A percentile compares a stretch with the other conserved stretches of the same genome.
Conservation (phyloP, 495 filamentous ascomycete genomes). For the Penicillium cinerascens region DNA sequence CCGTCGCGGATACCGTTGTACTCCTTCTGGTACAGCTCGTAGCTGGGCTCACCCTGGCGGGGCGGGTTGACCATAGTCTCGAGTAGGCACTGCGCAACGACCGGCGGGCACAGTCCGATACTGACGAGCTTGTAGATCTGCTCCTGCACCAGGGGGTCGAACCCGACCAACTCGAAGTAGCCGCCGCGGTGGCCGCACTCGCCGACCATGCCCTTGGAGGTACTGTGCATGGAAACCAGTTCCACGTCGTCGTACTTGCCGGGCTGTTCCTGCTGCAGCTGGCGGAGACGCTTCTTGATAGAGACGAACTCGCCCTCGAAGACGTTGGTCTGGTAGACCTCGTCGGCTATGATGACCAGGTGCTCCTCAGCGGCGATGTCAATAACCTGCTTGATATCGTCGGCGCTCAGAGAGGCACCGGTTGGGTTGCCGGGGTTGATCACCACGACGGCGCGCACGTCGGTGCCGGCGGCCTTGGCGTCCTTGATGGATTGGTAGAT, state of each 20-base stretch:
- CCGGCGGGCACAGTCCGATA: conserved; percentile 91
- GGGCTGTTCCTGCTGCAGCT: conserved; percentile 70
- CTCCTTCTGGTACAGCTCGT: conserved; percentile 77
- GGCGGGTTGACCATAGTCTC: conserved; percentile 98
- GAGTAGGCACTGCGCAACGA: conserved; percentile 91
- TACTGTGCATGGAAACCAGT: conserved; percentile 78
- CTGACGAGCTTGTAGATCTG: conserved; percentile 98
- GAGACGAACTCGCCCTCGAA: conserved; percentile 89
- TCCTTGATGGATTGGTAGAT: conserved; percentile 67
- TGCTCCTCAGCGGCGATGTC: conserved; percentile 81
- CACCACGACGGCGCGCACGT: conserved; percentile 88
- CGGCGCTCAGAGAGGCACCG: conserved; percentile 72
- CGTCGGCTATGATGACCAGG: conserved; percentile 88
- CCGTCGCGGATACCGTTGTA: conserved; percentile 75
- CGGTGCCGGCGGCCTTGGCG: conserved; percentile 70
- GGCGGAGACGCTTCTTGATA: conserved; percentile 87
- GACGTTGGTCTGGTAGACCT: conserved; percentile 99
- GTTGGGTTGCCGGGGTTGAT: conserved; percentile 99
- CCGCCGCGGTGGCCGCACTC: conserved; percentile 97
- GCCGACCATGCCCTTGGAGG: conserved; percentile 96
- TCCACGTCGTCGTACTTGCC: conserved; percentile 80
- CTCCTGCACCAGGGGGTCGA: conserved; percentile 77
- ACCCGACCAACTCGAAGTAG: conserved; percentile 91
- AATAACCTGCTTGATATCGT: conserved; percentile 77
- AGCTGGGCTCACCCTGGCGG: conserved; percentile 70